These are phyloP conservation scores for Chlorella ohadii DNA, from an alignment of 139 green algal species.

Conservation along the genomic window DNA sequence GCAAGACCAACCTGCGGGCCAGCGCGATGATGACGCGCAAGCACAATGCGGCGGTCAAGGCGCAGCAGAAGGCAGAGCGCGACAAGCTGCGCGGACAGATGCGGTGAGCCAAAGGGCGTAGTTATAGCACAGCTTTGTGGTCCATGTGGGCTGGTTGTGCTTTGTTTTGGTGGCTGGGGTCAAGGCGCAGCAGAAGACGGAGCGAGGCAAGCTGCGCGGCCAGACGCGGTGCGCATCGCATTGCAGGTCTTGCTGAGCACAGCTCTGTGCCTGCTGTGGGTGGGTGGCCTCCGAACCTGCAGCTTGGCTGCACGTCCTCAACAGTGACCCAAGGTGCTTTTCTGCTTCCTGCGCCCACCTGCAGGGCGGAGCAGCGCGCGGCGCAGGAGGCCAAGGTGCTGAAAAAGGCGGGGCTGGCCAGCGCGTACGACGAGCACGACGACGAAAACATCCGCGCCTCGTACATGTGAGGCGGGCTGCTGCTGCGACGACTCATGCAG, in stretches of 20 bases:
- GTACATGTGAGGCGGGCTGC: slow-evolving; percentile 7
- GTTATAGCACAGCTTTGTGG: too few species aligned
- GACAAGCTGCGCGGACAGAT: slow-evolving; percentile 10
- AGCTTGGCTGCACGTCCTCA: too few species aligned
- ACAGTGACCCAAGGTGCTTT: too few species aligned
- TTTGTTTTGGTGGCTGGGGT: too few species aligned
- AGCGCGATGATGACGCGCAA: slow-evolving; percentile 30
- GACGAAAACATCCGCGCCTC: slow-evolving; percentile 26
- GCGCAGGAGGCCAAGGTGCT: slow-evolving; percentile 53
- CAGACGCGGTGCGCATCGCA: background rate
- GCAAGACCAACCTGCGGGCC: slow-evolving; percentile 26
- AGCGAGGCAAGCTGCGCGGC: slow-evolving; percentile 8
- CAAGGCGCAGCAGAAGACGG: slow-evolving; percentile 20
- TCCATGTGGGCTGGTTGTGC: too few species aligned
- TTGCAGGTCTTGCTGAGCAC: too few species aligned
- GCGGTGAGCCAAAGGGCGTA: too few species aligned
- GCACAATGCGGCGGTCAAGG: slow-evolving; percentile 34
- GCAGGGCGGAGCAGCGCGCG: slow-evolving; percentile 43
- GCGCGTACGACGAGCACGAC: slow-evolving; percentile 14
- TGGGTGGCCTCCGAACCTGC: too few species aligned
- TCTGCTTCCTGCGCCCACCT: background rate
- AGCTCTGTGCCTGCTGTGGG: too few species aligned
- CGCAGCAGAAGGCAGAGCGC: slow-evolving; percentile 15
- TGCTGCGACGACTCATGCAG: too few species aligned
- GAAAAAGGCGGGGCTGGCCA: slow-evolving; percentile 38